Conservation (phyloP, 2,329 filamentous ascomycete species). For the Pezicula radicicola region DNA sequence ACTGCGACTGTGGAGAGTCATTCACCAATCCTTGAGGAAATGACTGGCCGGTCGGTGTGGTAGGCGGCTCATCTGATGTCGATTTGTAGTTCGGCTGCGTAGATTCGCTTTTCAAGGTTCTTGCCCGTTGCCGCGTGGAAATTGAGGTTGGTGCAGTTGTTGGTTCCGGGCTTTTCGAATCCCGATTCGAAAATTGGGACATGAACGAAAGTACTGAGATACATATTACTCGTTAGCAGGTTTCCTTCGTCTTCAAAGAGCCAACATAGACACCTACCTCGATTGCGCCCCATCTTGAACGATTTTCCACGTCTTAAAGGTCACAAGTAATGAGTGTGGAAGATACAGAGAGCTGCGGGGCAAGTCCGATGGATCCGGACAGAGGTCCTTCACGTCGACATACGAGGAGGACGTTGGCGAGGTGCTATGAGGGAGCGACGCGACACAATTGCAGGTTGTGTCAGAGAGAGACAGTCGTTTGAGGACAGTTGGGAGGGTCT, state of each 20-base stretch:
- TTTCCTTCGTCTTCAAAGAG: not conserved
- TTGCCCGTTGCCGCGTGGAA: slow-evolving; percentile 10
- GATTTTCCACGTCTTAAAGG: not conserved
- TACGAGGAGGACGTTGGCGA: slow-evolving; percentile 2
- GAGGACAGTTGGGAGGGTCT: too few species aligned
- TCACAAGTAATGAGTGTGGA: slow-evolving; percentile 15
- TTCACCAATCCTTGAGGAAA: slow-evolving; percentile 8
- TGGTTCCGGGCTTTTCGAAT: slow-evolving; percentile 29
- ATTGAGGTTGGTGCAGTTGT: slow-evolving; percentile 25
- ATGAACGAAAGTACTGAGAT: slow-evolving; percentile 80
- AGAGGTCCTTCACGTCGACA: slow-evolving; percentile 11
- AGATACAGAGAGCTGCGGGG: slow-evolving; percentile 1
- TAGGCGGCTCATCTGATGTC: not conserved
- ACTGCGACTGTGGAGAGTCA: slow-evolving; percentile 27
- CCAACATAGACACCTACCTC: slow-evolving; percentile 24
- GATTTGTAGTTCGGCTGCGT: slow-evolving; percentile 36
- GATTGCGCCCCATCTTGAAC: slow-evolving; percentile 29
- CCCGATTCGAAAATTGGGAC: slow-evolving; percentile 66
- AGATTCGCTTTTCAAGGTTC: slow-evolving; percentile 15
- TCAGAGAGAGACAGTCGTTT: not conserved
- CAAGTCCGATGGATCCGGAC: slow-evolving; percentile 19
- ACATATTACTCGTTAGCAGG: slow-evolving; percentile 13
- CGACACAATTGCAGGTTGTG: not conserved
- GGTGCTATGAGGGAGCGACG: not conserved
- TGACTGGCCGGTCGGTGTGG: slow-evolving; percentile 7